Base-by-base conservation (phyloP, 1,284 basidiomycete species). In the Puccinia horiana region DNA sequence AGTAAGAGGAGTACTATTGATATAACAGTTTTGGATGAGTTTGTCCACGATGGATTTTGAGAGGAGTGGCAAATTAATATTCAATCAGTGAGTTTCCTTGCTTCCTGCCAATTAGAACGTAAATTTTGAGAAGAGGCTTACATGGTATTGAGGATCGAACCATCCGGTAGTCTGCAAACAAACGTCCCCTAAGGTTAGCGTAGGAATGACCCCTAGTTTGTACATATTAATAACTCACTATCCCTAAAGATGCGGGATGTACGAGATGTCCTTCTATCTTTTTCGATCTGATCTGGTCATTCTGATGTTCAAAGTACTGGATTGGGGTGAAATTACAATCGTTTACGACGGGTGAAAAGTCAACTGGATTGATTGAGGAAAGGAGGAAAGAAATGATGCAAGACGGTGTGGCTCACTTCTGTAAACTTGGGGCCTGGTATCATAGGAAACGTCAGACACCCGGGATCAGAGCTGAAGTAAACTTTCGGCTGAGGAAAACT, bases 91-190 rank as follows among this genome's bases (percentile, higher is more conserved):
- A 52, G 40, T 54, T 1, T 23, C 40, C 42, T 56, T 54, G 35
- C 56, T 42, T 35, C 4, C 52, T 0, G n/a, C n/a, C n/a, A n/a
- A n/a, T 44, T 14, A 12, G 35, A n/a, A 4, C n/a, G 35, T 29
- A 2, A 23, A 58, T 32, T 29, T 29, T 58, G 0, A 67, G 72
- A 58, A 40, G 58, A 23, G 1, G 29, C 75, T 77, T 77, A 32
- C 81, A 49, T 82, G 81, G 29, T 67, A 69, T n/a, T 52, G 42
- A 23, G 81, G 81, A 42, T 76, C 61, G n/a, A 76, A 76, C 81
- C 81, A 82, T 49, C 73, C 73, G 23, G 75, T 82, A 65, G 74
- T 82, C 81, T 82, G 65, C 35, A 32, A 58, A 40, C 32, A 58
- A 65, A 26, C 5, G 47, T 3, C 11, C 11, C 37, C 32, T 42